Conservation (phyloP, 768 basidiomycete genomes). For the Cyclocybe aegerita region DNA sequence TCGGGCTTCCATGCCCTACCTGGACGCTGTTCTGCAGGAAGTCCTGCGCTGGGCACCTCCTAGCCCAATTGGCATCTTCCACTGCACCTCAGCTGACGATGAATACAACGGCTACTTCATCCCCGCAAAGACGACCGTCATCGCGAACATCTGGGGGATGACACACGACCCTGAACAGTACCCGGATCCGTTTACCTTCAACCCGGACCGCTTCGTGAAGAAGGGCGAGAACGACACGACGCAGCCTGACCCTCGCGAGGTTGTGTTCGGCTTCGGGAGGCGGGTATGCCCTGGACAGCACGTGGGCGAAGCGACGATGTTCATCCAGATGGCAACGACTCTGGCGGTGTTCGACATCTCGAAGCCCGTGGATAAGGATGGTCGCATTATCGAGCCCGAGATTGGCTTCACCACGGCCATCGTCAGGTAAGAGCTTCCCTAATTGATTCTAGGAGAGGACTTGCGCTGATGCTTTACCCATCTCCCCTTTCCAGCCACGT, state of each 20-base stretch:
- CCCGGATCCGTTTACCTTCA: slow-evolving; percentile 21
- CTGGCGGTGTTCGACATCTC: slow-evolving; percentile 45
- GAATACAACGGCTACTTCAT: slow-evolving; percentile 15
- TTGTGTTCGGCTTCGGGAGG: slow-evolving; percentile 23
- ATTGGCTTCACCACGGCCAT: slow-evolving; percentile 29
- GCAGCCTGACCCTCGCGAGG: slow-evolving; percentile 20
- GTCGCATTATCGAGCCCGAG: slow-evolving; percentile 34
- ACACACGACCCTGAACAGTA: slow-evolving; percentile 22
- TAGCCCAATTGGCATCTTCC: slow-evolving; percentile 20
- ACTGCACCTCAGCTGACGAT: slow-evolving; percentile 17
- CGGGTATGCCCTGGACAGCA: slow-evolving; percentile 21
- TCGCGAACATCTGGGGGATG: slow-evolving; percentile 21
- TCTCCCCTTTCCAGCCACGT: slow-evolving; percentile 10
- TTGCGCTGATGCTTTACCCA: not conserved
- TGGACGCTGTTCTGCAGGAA: slow-evolving; percentile 34
- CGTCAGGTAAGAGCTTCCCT: slow-evolving; percentile 11
- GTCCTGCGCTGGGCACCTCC: slow-evolving; percentile 28
- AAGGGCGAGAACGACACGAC: slow-evolving; percentile 21
- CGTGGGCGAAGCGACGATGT: slow-evolving; percentile 20
- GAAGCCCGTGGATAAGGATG: slow-evolving; percentile 35
- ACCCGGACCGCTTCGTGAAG: slow-evolving; percentile 20
- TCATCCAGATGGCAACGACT: slow-evolving; percentile 35
- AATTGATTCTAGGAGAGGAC: no score
- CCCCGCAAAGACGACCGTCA: slow-evolving; percentile 11
- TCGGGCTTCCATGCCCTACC: slow-evolving; percentile 31